These are phyloP conservation scores for Bipolaris victoriae DNA, from an alignment of 2,329 filamentous ascomycete genomes.

Conservation along the genomic window DNA sequence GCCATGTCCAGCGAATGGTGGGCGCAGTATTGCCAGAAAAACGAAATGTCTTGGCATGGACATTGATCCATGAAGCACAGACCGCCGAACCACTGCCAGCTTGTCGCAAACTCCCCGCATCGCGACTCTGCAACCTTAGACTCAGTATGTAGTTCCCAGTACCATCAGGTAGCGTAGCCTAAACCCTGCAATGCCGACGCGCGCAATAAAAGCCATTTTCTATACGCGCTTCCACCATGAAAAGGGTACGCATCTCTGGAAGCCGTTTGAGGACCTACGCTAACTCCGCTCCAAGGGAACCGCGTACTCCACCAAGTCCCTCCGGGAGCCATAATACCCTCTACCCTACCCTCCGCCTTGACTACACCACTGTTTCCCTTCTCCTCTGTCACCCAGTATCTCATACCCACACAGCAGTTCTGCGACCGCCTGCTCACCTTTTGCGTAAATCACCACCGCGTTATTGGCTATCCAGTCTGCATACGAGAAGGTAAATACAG, in stretches of 20 bases:
- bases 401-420: conserved; percentile 93
- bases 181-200: conserved; percentile 40
- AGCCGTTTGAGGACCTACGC: background rate
- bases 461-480: conserved; percentile 88
- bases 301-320: conserved; percentile 70
- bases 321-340: conserved; percentile 61
- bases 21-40: no score
- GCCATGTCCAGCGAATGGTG: background rate
- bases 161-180: conserved; percentile 2
- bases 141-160: conserved; percentile 27
- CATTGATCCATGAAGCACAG: conserved; percentile 5
- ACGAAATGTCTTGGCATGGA: background rate
- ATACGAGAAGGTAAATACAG: conserved; percentile 79
- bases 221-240: conserved; percentile 70
- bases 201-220: conserved; percentile 67
- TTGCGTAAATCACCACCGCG: conserved; percentile 73
- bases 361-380: conserved; percentile 79
- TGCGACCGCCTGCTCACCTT: conserved; percentile 90
- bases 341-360: conserved; percentile 49
- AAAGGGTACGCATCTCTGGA: conserved; percentile 38
- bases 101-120: conserved; percentile 7
- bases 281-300: conserved; percentile 55
- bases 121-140: conserved; percentile 10
- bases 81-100: conserved; percentile 10
- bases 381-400: conserved; percentile 83